These are phyloP conservation scores for Petrea volubilis DNA, from an alignment of 257 asterid species.

Conservation along the genomic window DNA sequence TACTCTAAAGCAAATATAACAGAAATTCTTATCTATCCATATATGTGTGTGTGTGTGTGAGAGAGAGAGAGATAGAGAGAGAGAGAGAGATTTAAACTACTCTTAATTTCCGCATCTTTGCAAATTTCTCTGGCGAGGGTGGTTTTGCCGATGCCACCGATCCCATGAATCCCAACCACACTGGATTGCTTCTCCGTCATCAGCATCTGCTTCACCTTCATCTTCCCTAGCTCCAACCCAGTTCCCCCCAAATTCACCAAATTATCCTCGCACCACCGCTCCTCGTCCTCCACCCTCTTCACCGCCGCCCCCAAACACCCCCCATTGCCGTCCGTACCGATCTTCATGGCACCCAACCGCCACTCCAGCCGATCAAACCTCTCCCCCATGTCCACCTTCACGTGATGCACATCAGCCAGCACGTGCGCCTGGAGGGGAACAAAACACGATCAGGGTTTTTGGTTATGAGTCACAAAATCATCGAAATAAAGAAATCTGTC, in stretches of 20 bases:
- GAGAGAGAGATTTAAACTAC: no score
- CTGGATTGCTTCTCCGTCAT: slow-evolving; percentile 28
- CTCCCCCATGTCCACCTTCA: slow-evolving; percentile 65
- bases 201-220: slow-evolving; percentile 73
- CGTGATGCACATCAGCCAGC: slow-evolving; percentile 87
- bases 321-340: slow-evolving; percentile 64
- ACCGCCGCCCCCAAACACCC: slow-evolving; percentile 76
- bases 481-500: background rate
- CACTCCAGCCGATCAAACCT: slow-evolving; percentile 77
- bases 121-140: slow-evolving; percentile 89
- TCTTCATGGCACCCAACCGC: slow-evolving; percentile 70
- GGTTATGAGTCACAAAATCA: background rate
- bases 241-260: slow-evolving; percentile 63
- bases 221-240: slow-evolving; percentile 75
- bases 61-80: no score
- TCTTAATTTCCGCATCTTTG: slow-evolving; percentile 61
- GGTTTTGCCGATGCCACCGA: slow-evolving; percentile 92
- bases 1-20: no score
- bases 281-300: slow-evolving; percentile 74
- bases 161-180: slow-evolving; percentile 76
- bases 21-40: no score
- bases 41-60: no score
- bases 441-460: background rate
- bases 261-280: slow-evolving; percentile 62
- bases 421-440: slow-evolving; percentile 59